Conservation (phyloP, 106 monocot genomes). For the Dendrobium nobile region DNA sequence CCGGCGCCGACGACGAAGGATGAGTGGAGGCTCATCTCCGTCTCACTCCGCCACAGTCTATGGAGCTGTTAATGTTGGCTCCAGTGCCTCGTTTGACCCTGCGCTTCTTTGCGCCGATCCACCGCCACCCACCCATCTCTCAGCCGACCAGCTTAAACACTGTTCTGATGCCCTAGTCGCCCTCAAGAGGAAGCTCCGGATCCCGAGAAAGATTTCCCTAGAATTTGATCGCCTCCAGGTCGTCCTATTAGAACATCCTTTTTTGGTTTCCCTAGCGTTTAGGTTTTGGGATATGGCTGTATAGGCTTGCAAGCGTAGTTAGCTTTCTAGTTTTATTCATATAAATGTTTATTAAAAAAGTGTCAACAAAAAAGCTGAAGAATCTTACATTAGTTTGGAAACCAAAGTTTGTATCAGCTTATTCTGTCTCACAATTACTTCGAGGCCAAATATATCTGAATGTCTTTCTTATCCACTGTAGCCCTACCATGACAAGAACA, state of each 20-base stretch:
- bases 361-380: neutral
- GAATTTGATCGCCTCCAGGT: constrained; percentile 56
- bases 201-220: constrained; percentile 13
- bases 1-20: neutral
- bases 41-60: constrained; percentile 1
- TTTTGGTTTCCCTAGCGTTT: neutral
- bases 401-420: neutral
- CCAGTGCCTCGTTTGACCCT: constrained; percentile 10
- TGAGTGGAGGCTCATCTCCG: neutral
- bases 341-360: neutral
- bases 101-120: constrained; percentile 21
- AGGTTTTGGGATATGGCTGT: neutral
- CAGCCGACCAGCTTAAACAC: constrained; percentile 31
- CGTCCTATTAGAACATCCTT: neutral
- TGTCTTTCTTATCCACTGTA: no score
- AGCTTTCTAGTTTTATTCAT: neutral
- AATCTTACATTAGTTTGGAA: neutral
- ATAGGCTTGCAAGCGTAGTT: neutral
- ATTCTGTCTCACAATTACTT: neutral
- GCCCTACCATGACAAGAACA: no score
- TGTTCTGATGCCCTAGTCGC: constrained; percentile 33
- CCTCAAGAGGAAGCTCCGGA: constrained; percentile 31
- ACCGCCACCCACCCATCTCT: constrained; percentile 32
- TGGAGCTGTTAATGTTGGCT: neutral
- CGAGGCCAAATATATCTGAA: neutral